Evolutionary conservation across 257 asterid species (phyloP).

Genomic region (Ocimum tenuiflorum): DNA sequence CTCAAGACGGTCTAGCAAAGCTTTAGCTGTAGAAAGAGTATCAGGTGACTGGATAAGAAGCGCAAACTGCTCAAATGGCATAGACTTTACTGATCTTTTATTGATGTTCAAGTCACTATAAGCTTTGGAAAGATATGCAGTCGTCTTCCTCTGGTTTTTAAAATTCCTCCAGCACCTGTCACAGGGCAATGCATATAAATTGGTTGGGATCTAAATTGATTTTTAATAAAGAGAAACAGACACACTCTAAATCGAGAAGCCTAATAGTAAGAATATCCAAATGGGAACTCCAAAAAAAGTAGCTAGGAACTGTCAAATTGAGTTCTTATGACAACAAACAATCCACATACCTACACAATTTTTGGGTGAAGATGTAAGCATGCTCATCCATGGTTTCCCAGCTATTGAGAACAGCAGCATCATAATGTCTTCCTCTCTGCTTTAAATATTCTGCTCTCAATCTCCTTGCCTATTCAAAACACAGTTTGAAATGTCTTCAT

Average conservation of each 20-base stretch:
- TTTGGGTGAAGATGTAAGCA: conserved; percentile 63
- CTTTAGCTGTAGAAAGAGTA: conserved; percentile 58
- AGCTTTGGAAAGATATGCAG: conserved; percentile 53
- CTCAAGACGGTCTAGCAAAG: conserved; percentile 79
- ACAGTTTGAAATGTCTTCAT: conserved; percentile 1
- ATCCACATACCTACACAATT: conserved; percentile 81
- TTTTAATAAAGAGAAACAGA: neutral
- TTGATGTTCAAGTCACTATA: conserved; percentile 53
- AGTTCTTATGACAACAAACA: too few relatives aligned
- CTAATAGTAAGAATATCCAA: neutral
- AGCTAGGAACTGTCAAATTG: too few relatives aligned
- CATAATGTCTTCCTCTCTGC: conserved; percentile 65
- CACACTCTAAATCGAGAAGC: too few relatives aligned
- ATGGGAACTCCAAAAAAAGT: too few relatives aligned
- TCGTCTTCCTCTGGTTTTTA: conserved; percentile 39
- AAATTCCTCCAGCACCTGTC: conserved; percentile 75
- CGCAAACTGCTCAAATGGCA: conserved; percentile 95
- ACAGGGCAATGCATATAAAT: neutral
- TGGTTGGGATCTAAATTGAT: neutral
- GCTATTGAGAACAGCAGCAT: conserved; percentile 23
- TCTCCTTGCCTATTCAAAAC: conserved; percentile 64
- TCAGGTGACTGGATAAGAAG: conserved; percentile 52
- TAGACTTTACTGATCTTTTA: conserved; percentile 52
- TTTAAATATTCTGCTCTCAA: conserved; percentile 75
- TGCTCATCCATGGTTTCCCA: conserved; percentile 54